Conservation (phyloP, 805 yeast genomes). For the Ogataea nakhonphanomensis region DNA sequence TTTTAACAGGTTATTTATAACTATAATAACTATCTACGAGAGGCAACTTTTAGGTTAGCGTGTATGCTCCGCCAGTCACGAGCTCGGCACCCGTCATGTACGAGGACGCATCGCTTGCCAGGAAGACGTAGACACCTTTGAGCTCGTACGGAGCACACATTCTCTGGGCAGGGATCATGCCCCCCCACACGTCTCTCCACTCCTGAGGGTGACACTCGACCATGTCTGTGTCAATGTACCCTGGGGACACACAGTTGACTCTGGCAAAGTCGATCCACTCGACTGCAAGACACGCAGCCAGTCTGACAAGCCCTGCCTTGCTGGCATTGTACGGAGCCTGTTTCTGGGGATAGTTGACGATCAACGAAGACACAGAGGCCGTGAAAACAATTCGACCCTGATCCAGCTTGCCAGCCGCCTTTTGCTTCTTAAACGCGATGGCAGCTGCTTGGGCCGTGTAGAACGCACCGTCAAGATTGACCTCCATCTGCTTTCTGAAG, state of each 20-base stretch:
- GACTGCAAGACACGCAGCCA: constrained; percentile 41
- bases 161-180: constrained; percentile 40
- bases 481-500: constrained; percentile 39
- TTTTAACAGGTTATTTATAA: constrained; percentile 6
- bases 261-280: constrained; percentile 47
- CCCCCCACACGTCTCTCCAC: constrained; percentile 25
- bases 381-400: constrained; percentile 46
- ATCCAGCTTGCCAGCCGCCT: constrained; percentile 18
- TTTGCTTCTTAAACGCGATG: constrained; percentile 41
- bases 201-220: constrained; percentile 25
- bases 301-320: constrained; percentile 43
- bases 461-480: constrained; percentile 45
- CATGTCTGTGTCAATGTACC: constrained; percentile 45
- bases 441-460: constrained; percentile 49
- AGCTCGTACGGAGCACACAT: constrained; percentile 44
- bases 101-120: constrained; percentile 48
- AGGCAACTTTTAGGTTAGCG: constrained; percentile 9
- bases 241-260: constrained; percentile 47
- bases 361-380: constrained; percentile 48
- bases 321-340: constrained; percentile 46
- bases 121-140: constrained; percentile 47
- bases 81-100: constrained; percentile 47
- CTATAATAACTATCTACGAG: neutral
- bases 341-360: constrained; percentile 47
- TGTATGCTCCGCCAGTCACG: constrained; percentile 45